phyloP scores from a whole-genome alignment of 768 basidiomycete species.

The Mycena maculata region DNA sequence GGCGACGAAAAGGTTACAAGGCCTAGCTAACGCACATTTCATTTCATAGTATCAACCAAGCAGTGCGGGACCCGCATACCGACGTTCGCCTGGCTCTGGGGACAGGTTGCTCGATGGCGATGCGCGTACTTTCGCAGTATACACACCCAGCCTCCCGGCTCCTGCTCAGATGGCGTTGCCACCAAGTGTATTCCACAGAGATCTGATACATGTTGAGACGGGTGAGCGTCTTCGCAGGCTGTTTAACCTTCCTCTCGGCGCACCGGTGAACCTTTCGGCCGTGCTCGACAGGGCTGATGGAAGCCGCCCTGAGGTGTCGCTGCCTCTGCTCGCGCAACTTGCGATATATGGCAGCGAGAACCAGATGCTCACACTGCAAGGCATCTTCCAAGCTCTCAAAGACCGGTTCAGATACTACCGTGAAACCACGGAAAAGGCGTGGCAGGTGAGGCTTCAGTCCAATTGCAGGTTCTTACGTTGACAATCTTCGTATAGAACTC shows the following conservation, averaged over 20 bases:
- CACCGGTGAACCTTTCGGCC: conserved; percentile 5
- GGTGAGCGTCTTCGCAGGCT: background rate
- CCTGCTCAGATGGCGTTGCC: background rate
- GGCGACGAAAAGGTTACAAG: too few species aligned
- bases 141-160: background rate
- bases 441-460: conserved; percentile 65
- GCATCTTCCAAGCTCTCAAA: conserved; percentile 68
- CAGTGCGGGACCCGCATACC: background rate
- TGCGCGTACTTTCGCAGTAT: background rate
- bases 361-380: conserved; percentile 68
- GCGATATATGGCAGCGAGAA: conserved; percentile 72
- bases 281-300: background rate
- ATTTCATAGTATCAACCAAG: background rate
- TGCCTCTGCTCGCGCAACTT: conserved; percentile 54
- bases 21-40: background rate
- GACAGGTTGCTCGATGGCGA: background rate
- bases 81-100: too few species aligned
- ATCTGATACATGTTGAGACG: conserved; percentile 1
- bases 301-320: background rate
- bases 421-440: conserved; percentile 53
- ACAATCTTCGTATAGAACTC: conserved; percentile 2
- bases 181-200: background rate
- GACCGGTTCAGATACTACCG: conserved; percentile 66
- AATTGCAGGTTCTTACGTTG: background rate
- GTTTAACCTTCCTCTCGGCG: background rate